phyloP scores from a whole-genome alignment of 768 basidiomycete genomes.

The Wakefieldia striispora region DNA sequence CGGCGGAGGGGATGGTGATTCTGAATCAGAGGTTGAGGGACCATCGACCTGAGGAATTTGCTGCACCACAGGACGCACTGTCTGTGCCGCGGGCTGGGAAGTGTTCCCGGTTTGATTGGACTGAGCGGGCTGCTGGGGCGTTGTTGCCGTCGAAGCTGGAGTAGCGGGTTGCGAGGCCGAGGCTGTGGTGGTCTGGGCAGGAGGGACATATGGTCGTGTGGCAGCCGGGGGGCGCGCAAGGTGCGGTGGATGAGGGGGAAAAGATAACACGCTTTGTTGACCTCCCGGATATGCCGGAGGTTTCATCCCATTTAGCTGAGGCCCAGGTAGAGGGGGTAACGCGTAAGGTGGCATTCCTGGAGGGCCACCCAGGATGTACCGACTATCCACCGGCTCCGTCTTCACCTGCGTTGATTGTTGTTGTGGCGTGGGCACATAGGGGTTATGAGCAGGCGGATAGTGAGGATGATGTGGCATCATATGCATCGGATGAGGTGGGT shows the following conservation, averaged over 20 bases:
- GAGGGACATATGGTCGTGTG: conserved; percentile 25
- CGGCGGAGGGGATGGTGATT: conserved; percentile 69
- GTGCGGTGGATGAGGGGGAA: conserved; percentile 38
- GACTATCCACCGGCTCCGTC: conserved; percentile 66
- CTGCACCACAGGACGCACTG: conserved; percentile 20
- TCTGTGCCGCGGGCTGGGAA: conserved; percentile 16
- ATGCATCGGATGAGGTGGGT: conserved; percentile 61
- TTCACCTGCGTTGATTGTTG: conserved; percentile 54
- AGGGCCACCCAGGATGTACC: conserved; percentile 57
- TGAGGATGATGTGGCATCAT: conserved; percentile 57
- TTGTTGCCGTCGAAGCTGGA: conserved; percentile 4
- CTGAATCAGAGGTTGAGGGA: conserved; percentile 65
- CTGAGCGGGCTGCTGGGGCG: conserved; percentile 14
- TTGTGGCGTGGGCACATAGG: conserved; percentile 42
- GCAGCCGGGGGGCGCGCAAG: conserved; percentile 19
- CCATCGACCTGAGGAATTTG: conserved; percentile 81
- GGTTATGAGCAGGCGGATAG: conserved; percentile 50
- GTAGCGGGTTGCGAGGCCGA: conserved; percentile 19
- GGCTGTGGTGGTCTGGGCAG: conserved; percentile 13
- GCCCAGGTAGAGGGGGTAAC: conserved; percentile 62
- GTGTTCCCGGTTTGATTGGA: conserved; percentile 16
- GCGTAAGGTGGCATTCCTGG: conserved; percentile 46
- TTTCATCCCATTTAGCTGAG: conserved; percentile 56
- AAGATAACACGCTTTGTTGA: conserved; percentile 58
- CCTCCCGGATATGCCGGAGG: conserved; percentile 53